Evolutionary conservation across 116 monocot genomes (phyloP).

Genomic region (Iris pallida): DNA sequence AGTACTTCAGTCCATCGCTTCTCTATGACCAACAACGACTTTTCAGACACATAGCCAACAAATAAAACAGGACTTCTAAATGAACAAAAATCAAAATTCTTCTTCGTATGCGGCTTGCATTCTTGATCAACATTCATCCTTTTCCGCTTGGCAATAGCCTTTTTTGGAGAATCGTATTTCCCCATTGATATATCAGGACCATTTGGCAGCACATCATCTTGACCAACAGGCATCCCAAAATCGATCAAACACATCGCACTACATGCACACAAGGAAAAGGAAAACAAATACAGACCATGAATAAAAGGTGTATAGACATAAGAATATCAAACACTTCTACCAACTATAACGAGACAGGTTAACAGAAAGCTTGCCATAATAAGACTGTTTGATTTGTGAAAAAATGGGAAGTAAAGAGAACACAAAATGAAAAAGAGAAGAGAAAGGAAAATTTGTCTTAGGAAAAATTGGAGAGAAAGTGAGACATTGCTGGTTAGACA

Average conservation of each 20-base stretch:
- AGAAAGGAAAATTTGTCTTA: too few relatives aligned
- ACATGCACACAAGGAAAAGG: not conserved
- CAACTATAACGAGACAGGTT: not conserved
- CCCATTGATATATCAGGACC: slow-evolving; percentile 18
- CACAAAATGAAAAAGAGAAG: too few relatives aligned
- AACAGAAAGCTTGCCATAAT: too few relatives aligned
- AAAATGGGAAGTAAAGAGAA: not conserved
- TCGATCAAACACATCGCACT: slow-evolving; percentile 94
- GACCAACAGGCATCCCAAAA: slow-evolving; percentile 63
- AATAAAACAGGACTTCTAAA: slow-evolving; percentile 73
- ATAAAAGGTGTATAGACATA: not conserved
- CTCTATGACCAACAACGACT: slow-evolving; percentile 65
- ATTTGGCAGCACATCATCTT: slow-evolving; percentile 30
- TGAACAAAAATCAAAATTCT: slow-evolving; percentile 64
- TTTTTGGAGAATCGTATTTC: slow-evolving; percentile 14
- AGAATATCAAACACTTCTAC: not conserved
- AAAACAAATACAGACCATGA: not conserved
- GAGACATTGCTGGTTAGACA: too few relatives aligned
- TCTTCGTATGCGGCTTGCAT: slow-evolving; percentile 16
- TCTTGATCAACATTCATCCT: slow-evolving; percentile 27
- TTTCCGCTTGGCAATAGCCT: slow-evolving; percentile 30
- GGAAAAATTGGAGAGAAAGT: too few relatives aligned
- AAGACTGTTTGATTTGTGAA: too few relatives aligned
- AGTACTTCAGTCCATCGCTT: slow-evolving; percentile 74
- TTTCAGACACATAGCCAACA: slow-evolving; percentile 64